Conservation (phyloP, 257 asterid genomes). For the Capsicum pubescens region DNA sequence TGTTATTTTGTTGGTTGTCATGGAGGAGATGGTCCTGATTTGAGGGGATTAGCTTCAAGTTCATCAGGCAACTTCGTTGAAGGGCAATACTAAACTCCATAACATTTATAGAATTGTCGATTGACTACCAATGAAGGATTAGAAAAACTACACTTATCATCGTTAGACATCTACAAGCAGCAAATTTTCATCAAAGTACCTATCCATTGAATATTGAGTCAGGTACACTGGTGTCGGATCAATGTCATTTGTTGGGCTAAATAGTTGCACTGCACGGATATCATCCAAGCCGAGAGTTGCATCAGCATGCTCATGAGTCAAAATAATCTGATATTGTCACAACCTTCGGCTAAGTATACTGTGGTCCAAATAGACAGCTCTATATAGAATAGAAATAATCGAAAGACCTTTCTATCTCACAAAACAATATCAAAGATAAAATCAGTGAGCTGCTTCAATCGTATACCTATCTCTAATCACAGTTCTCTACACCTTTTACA, state of each 20-base stretch:
- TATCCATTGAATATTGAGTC: conserved; percentile 75
- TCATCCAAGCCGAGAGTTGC: conserved; percentile 99
- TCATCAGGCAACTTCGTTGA: neutral
- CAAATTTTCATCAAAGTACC: conserved; percentile 48
- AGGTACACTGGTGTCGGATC: conserved; percentile 88
- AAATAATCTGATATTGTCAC: conserved; percentile 65
- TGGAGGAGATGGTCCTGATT: conserved; percentile 6
- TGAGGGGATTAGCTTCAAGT: conserved; percentile 6
- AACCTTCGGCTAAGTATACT: conserved; percentile 30
- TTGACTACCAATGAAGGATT: neutral
- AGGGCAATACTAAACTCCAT: neutral
- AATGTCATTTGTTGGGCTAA: conserved; percentile 86
- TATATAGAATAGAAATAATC: neutral
- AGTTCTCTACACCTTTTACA: conserved; percentile 13
- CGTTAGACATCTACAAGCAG: neutral
- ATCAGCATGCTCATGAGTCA: conserved; percentile 99
- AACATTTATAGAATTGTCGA: neutral
- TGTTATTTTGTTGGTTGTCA: neutral
- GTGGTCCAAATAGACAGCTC: conserved; percentile 17
- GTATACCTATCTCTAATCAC: neutral
- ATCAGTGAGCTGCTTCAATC: conserved; percentile 18
- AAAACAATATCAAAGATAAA: conserved; percentile 14
- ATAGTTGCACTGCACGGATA: conserved; percentile 88
- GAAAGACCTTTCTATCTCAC: neutral
- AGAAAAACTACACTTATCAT: neutral